Evolutionary conservation across 345 rosid genomes (phyloP).

Genomic region (Rhizophora apiculata): DNA sequence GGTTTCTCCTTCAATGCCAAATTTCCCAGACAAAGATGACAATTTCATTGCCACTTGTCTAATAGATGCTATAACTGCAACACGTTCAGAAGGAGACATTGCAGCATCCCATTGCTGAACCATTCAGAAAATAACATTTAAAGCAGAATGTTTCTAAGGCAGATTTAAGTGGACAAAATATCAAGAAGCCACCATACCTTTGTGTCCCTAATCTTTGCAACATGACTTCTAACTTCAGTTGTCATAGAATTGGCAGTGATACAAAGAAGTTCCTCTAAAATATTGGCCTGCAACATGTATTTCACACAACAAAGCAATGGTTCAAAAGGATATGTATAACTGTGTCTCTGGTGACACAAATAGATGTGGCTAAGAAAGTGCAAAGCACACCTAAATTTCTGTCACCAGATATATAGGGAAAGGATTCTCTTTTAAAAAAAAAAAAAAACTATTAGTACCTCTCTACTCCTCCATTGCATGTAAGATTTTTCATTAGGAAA

Average conservation of each 20-base stretch:
- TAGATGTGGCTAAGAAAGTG: no score
- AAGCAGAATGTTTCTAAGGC: background rate
- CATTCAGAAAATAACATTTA: constrained; percentile 23
- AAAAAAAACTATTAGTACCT: constrained; percentile 42
- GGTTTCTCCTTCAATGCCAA: constrained; percentile 73
- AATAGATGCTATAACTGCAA: constrained; percentile 66
- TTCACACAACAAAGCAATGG: constrained; percentile 3
- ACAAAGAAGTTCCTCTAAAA: constrained; percentile 75
- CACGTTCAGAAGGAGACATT: constrained; percentile 72
- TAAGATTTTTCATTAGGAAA: constrained; percentile 74
- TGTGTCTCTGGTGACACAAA: background rate
- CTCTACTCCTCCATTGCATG: constrained; percentile 84
- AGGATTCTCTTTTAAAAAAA: constrained; percentile 7
- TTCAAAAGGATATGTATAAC: background rate
- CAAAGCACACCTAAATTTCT: constrained; percentile 5
- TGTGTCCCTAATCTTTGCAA: constrained; percentile 67
- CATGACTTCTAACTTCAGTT: constrained; percentile 56
- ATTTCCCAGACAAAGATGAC: constrained; percentile 57
- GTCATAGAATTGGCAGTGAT: constrained; percentile 40
- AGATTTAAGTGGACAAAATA: background rate
- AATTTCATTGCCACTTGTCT: constrained; percentile 55
- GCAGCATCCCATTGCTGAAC: constrained; percentile 70
- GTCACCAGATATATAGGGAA: constrained; percentile 3
- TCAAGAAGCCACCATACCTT: constrained; percentile 43
- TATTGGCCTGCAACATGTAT: constrained; percentile 52